Conservation (phyloP, 73 alveolate species). For the Tetrahymena malaccensis region DNA sequence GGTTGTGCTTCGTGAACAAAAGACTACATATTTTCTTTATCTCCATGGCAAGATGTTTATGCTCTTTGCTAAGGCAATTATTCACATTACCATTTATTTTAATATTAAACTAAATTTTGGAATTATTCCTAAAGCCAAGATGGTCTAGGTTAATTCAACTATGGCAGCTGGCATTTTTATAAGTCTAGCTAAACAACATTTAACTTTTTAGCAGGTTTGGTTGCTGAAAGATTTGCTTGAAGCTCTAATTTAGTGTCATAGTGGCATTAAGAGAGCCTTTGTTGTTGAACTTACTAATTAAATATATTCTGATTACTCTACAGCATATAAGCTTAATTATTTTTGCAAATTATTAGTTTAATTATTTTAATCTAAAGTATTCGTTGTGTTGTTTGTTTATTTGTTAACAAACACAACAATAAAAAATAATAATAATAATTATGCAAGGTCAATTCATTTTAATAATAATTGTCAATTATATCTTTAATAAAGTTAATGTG, state of each 20-base stretch:
- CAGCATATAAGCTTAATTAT: background rate
- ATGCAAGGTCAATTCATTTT: too few relatives aligned
- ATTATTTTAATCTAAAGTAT: background rate
- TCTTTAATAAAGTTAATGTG: too few relatives aligned
- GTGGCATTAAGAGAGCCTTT: background rate
- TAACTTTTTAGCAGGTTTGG: background rate
- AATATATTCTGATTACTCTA: background rate
- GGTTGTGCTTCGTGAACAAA: background rate
- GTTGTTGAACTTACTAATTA: background rate
- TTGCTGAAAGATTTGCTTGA: background rate
- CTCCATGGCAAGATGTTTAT: background rate
- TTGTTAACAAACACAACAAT: background rate
- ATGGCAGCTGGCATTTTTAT: background rate
- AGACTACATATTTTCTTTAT: background rate
- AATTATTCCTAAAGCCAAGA: background rate
- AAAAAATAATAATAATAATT: background rate
- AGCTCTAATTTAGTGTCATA: background rate
- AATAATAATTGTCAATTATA: too few relatives aligned
- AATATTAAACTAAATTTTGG: background rate
- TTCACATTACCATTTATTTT: background rate
- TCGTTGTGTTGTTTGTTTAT: background rate
- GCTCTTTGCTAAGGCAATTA: background rate
- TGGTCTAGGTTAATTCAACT: background rate
- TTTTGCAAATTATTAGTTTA: background rate
- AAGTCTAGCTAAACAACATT: background rate